phyloP scores from a whole-genome alignment of 495 filamentous ascomycete species.

The Thozetella sp. region DNA sequence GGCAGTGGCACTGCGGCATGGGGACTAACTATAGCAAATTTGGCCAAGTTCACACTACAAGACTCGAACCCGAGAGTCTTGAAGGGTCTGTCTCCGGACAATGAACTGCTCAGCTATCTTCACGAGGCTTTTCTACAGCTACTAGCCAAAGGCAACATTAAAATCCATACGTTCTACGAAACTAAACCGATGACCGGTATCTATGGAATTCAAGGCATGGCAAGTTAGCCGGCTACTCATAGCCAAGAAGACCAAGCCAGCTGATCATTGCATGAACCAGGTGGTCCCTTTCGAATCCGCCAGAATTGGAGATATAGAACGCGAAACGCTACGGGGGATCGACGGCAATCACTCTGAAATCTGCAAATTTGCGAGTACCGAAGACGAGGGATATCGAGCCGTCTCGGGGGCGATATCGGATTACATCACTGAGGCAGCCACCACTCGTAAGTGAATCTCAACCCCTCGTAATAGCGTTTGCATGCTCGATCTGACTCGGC shows the following conservation, averaged over 20 bases:
- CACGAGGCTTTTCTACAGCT: neutral
- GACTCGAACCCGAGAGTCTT: neutral
- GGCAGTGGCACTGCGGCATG: neutral
- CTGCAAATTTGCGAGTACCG: neutral
- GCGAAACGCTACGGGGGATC: neutral
- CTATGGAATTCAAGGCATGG: neutral
- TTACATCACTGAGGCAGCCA: neutral
- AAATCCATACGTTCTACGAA: neutral
- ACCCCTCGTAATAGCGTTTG: too few species aligned
- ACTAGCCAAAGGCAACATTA: neutral
- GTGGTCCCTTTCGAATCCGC: neutral
- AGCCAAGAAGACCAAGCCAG: too few species aligned
- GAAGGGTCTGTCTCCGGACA: neutral
- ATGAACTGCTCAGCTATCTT: neutral
- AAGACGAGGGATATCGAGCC: neutral
- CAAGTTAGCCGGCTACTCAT: too few species aligned
- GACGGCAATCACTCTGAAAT: neutral
- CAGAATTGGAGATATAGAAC: neutral
- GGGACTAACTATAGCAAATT: neutral
- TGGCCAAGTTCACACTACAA: neutral
- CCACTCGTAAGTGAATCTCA: neutral
- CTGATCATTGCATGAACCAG: neutral
- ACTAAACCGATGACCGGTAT: neutral
- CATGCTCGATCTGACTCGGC: too few species aligned
- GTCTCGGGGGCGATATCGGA: neutral